Evolutionary conservation across 2,329 filamentous ascomycete species (phyloP).

Genomic region (Gnomoniopsis smithogilvyi): DNA sequence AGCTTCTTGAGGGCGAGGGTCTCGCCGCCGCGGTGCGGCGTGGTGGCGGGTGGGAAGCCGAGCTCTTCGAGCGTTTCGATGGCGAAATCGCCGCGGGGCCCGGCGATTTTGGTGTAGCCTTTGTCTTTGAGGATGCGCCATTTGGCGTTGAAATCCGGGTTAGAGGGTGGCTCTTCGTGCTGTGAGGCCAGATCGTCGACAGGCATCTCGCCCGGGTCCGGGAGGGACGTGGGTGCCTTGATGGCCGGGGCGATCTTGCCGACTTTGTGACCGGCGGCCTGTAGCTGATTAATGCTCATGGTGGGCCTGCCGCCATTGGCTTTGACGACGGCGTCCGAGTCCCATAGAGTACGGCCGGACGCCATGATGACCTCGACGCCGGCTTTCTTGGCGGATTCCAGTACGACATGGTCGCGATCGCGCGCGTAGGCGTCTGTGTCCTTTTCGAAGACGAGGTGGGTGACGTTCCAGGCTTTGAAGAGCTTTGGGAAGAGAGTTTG

Average conservation of each 20-base stretch:
- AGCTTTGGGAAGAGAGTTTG: constrained; percentile 70
- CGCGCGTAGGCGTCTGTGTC: constrained; percentile 73
- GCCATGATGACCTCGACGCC: constrained; percentile 66
- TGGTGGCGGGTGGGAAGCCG: constrained; percentile 62
- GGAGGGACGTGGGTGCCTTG: constrained; percentile 54
- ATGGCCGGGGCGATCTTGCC: constrained; percentile 61
- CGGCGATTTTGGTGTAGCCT: constrained; percentile 59
- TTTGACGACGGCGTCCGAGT: constrained; percentile 66
- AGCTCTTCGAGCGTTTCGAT: constrained; percentile 71
- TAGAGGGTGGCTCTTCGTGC: constrained; percentile 31
- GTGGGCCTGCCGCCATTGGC: constrained; percentile 67
- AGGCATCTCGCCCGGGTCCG: constrained; percentile 62
- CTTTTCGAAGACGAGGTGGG: constrained; percentile 75
- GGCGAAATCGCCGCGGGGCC: constrained; percentile 65
- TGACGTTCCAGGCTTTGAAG: constrained; percentile 70
- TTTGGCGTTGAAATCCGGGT: constrained; percentile 58
- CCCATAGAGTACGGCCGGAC: constrained; percentile 68
- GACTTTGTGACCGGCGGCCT: constrained; percentile 59
- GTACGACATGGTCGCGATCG: constrained; percentile 59
- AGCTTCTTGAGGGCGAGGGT: constrained; percentile 57
- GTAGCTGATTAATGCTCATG: constrained; percentile 69
- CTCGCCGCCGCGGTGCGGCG: constrained; percentile 70
- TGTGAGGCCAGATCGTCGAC: constrained; percentile 55
- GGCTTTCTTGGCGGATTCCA: constrained; percentile 56
- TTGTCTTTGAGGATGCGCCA: constrained; percentile 52